Base-by-base conservation (phyloP, 192 early-diverging fungal species). In the Gaertneriomyces sp. region DNA sequence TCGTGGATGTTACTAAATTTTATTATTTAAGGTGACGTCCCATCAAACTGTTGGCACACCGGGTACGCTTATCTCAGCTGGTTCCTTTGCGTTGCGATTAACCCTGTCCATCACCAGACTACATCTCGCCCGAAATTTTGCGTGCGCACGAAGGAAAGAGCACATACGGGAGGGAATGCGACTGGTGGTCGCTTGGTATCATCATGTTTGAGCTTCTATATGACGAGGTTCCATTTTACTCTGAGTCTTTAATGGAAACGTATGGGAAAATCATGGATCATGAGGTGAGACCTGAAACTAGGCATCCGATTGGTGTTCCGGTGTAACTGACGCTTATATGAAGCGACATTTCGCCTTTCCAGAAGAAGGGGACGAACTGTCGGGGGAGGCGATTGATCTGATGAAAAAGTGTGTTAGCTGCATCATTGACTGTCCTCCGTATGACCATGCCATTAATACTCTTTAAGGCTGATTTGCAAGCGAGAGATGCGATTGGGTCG, bases 81-180 rank as follows among this genome's bases (percentile, higher is more conserved):
- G 20, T 9, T 5, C 55, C 46, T n/a, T 71, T 42, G n/a, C 53
- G n/a, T 7, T 49, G 61, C n/a, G 6, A 19, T 16, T 39, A 16
- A 25, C 5, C 49, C 8, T 63, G 1, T 40, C 41, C 41, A 11
- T 8, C n/a, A 6, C 81, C 0, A 85, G 92, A 95, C 61, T 98
- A 98, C 75, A 93, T 96, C 69, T 92, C 93, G 14, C 95, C 95
- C n/a, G 94, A 95, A 69, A 88, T 94, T 20, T 82, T 94, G n/a
- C 82, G 88, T 39, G 90, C 93, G 4, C 85, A 86, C 43, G 91
- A 92, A 70, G 89, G 86, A 6, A 84, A 85, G 52, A 77, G 71
- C 41, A 63, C 71, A 1, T 93, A 92, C 58, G 90, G 93, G 42
- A 68, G 74, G 14, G 85, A 89, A 16, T 88, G 90, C 17, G 94